Percentiles rank a stretch among this genome's conserved stretches.
phyloP scores from a whole-genome alignment of 2,329 filamentous ascomycete genomes.

The Herpotrichia juniperi region DNA sequence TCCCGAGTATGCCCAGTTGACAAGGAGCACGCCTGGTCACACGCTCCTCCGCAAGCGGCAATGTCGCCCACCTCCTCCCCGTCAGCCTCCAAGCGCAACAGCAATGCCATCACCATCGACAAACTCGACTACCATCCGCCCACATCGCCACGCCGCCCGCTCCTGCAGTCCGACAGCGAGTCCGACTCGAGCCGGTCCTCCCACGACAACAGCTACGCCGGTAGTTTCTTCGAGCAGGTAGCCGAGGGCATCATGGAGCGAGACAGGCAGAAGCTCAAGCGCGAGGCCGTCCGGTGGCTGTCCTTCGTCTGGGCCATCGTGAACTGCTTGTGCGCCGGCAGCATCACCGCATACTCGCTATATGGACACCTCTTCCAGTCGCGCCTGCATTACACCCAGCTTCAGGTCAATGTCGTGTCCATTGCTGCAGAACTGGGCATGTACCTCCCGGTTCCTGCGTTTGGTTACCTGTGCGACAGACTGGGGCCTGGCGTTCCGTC shows the following conservation, averaged over 20 bases:
- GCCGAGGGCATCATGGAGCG: slow-evolving; percentile 65
- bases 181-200: slow-evolving; percentile 42
- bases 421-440: slow-evolving; percentile 86
- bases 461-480: slow-evolving; percentile 92
- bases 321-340: slow-evolving; percentile 80
- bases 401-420: slow-evolving; percentile 88
- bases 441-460: slow-evolving; percentile 88
- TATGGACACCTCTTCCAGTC: slow-evolving; percentile 92
- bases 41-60: slow-evolving; percentile 23
- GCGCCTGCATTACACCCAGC: slow-evolving; percentile 83
- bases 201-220: slow-evolving; percentile 54
- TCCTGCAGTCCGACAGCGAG: slow-evolving; percentile 46
- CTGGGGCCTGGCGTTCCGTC: slow-evolving; percentile 80
- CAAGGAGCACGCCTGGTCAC: slow-evolving; percentile 18
- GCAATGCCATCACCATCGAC: slow-evolving; percentile 46
- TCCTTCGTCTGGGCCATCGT: slow-evolving; percentile 67
- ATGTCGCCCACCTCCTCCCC: slow-evolving; percentile 30
- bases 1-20: slow-evolving; percentile 14
- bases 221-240: slow-evolving; percentile 65
- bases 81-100: slow-evolving; percentile 38
- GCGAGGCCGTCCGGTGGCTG: slow-evolving; percentile 58
- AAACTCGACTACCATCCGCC: slow-evolving; percentile 57
- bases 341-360: slow-evolving; percentile 90
- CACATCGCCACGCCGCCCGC: slow-evolving; percentile 43
- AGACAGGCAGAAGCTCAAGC: slow-evolving; percentile 61